Base-by-base conservation (phyloP, 2,329 filamentous ascomycete species). In the Clarireedia paspali region DNA sequence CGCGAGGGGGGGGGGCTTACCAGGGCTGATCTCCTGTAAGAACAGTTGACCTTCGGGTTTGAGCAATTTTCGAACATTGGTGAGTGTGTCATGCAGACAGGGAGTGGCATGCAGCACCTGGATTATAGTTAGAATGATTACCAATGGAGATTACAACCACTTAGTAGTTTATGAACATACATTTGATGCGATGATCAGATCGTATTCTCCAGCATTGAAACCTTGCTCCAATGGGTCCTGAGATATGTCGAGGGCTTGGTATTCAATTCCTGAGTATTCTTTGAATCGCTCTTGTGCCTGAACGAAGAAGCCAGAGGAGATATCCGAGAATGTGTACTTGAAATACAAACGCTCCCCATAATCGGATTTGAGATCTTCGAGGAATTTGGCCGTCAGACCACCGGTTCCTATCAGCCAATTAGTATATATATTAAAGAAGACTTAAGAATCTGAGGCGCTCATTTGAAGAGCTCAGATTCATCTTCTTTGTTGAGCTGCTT, bases 301-400 rank as follows among this genome's bases (percentile, higher is more conserved):
- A 42, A 42, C 39, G n/a, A 78, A 75, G 64, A 74, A 75, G 5
- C 67, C 70, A 3, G 68, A 54, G 14, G 47, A 49, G 5, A 49
- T 38, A 38, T 49, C 47, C 10, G 47, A 17, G 27, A 34, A 49
- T 5, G 24, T 49, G 27, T 49, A 49, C 10, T 24, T 27, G 7
- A n/a, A 47, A 47, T 26, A 47, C 10, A 42, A 27, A 14, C 49
- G 23, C 20, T 57, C 45, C 5, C 53, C 48, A 45, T 46, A 47
- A 3, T 24, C 34, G 12, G 52, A 53, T 30, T 47, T 47, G 5
- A 63, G 56, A 30, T 47, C 51, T n/a, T 56, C 44, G 4, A 67
- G 47, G 2, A 63, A 49, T 3, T 45, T 50, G 1, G 48, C 53
- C 5, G 64, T 64, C 5, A 61, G 58, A 1, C 60, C 62, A 17